A percentile compares a stretch with the other conserved stretches of the same genome.
phyloP scores from a whole-genome alignment of 2,329 filamentous ascomycete species.

The Xylariaceae sp. region DNA sequence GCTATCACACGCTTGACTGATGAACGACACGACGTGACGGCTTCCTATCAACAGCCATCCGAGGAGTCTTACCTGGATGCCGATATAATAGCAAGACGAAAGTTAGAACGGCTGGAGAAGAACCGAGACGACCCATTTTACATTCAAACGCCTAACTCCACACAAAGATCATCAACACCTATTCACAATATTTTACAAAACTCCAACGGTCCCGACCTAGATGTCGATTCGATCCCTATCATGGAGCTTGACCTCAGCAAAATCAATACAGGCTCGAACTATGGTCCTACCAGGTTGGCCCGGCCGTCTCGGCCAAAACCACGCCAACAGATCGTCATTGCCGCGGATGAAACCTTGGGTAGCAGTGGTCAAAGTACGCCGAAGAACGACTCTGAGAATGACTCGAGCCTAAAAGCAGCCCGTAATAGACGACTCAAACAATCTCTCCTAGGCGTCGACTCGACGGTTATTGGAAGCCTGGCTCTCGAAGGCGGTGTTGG shows the following conservation, averaged over 20 bases:
- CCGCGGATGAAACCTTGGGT: slow-evolving; percentile 66
- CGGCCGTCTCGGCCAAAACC: slow-evolving; percentile 36
- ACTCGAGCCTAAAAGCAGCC: slow-evolving; percentile 45
- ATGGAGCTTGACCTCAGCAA: slow-evolving; percentile 80
- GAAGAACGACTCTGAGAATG: slow-evolving; percentile 51
- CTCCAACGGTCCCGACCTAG: slow-evolving; percentile 71
- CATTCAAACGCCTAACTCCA: slow-evolving; percentile 55
- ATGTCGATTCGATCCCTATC: slow-evolving; percentile 93
- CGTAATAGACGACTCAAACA: slow-evolving; percentile 50
- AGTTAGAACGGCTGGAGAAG: slow-evolving; percentile 71
- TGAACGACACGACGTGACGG: slow-evolving; percentile 39
- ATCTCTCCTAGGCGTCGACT: slow-evolving; percentile 77
- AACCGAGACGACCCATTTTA: slow-evolving; percentile 96
- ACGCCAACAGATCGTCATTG: slow-evolving; percentile 60
- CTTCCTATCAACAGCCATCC: slow-evolving; percentile 55
- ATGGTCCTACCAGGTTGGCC: slow-evolving; percentile 27
- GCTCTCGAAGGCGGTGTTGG: slow-evolving; percentile 55
- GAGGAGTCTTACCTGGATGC: slow-evolving; percentile 65
- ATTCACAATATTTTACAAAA: slow-evolving; percentile 70
- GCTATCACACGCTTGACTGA: slow-evolving; percentile 51
- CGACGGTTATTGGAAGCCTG: slow-evolving; percentile 69
- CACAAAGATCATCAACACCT: slow-evolving; percentile 63
- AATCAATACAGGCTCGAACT: slow-evolving; percentile 33
- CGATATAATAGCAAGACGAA: slow-evolving; percentile 67
- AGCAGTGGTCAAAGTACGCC: slow-evolving; percentile 46